Evolutionary conservation across 495 filamentous ascomycete genomes (phyloP), one percentile per base, ranked within the genome.

Genomic region (Extremus antarcticus): DNA sequence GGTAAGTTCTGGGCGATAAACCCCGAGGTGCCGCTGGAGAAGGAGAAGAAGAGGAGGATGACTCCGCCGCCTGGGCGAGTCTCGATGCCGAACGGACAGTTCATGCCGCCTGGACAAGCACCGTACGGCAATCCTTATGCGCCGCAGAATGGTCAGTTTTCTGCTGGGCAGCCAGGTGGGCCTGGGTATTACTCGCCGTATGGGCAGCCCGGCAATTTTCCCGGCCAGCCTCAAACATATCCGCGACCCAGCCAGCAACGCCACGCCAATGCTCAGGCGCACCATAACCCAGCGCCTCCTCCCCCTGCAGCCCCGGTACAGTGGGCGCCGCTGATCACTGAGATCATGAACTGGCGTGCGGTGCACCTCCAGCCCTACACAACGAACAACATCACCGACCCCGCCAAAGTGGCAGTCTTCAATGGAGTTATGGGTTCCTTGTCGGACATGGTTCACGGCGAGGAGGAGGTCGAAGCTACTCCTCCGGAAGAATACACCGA

Each of bases 1-100:
- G 69, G 70, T 29, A 69, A 51, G 40, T 51, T 65, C 17, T 73
- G 70, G 70, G 53, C 35, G 1, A 65, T 73, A 47, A 61, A 71
- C 54, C 59, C 54, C 16, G 56, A 55, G 13, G 56, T 66, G 0
- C 60, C 67, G 11, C 63, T 71, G 24, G 70, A 72, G 25, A 70
- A 65, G 50, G 66, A 72, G 49, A 63, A 64, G 46, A 59, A 66
- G 47, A 66, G 67, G 43, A 40, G 57, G 23, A 50, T 43, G 23
- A 61, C 60, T 23, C 61, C 66, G 50, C 60, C 66, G 19, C 66
- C 45, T 24, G n/a, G 45, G n/a, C 43, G 22, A 23, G 32, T 15
- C 2, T 35, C 32, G 32, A 47, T 38, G 20, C 43, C 20, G 19
- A 51, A 39, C 38, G 48, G 48, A 2, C 48, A 51, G 48, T 51